A percentile compares a stretch with the other conserved stretches of the same genome.
Conservation (phyloP, 306 rosid genomes). For the Delonix regia region DNA sequence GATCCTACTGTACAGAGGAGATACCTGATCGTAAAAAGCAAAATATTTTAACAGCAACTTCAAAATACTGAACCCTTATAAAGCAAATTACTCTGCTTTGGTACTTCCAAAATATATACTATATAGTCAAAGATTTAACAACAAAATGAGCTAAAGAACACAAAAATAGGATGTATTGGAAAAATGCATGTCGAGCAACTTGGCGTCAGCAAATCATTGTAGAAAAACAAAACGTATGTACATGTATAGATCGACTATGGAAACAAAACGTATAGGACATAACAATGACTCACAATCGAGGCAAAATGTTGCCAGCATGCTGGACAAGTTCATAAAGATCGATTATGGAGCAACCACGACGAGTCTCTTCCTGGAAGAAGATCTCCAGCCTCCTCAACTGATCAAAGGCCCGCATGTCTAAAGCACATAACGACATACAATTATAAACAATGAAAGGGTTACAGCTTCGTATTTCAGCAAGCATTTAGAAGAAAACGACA, state of each 20-base stretch:
- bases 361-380: constrained; percentile 97
- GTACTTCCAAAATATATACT: constrained; percentile 19
- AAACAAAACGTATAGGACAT: neutral
- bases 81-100: constrained; percentile 6
- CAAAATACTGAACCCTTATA: neutral
- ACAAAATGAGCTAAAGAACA: neutral
- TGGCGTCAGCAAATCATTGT: neutral
- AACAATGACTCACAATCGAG: constrained; percentile 71
- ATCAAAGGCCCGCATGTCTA: constrained; percentile 98
- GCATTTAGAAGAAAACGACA: neutral
- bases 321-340: constrained; percentile 98
- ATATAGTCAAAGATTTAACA: neutral
- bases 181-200: neutral
- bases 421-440: constrained; percentile 13
- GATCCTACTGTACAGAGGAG: constrained; percentile 97
- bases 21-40: constrained; percentile 59
- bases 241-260: no score
- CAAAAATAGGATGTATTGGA: neutral
- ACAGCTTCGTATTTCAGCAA: neutral
- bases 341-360: constrained; percentile 94
- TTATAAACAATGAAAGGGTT: constrained; percentile 23
- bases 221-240: neutral
- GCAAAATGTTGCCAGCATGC: constrained; percentile 97
- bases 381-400: constrained; percentile 91
- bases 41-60: neutral